A percentile compares a stretch with the other conserved stretches of the same genome.
Evolutionary conservation across 2,329 filamentous ascomycete genomes (phyloP).

Genomic region (Fusarium falciforme): DNA sequence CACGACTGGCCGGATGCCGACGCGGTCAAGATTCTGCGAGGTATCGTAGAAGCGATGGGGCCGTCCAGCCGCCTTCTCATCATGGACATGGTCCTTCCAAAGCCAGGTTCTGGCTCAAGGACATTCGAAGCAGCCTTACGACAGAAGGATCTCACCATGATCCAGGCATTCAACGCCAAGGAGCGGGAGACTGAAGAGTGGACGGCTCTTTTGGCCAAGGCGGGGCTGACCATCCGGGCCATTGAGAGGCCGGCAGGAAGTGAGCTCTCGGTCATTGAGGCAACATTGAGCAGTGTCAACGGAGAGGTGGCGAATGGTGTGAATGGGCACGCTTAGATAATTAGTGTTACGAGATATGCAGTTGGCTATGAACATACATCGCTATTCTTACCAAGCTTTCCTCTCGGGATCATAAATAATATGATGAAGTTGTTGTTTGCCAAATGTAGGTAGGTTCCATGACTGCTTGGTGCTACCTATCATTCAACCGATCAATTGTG

Average conservation of each 20-base stretch:
- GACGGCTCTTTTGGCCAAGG: conserved; percentile 6
- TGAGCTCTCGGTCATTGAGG: conserved; percentile 29
- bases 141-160: conserved; percentile 38
- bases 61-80: conserved; percentile 17
- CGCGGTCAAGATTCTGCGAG: conserved; percentile 45
- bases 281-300: not conserved
- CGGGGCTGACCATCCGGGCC: conserved; percentile 10
- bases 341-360: not conserved
- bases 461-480: not conserved
- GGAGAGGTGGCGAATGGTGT: not conserved
- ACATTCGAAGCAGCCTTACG: conserved; percentile 17
- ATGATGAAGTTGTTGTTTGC: not conserved
- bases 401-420: accelerated
- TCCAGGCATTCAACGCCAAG: conserved; percentile 31
- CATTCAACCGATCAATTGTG: not conserved
- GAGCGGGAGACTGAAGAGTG: conserved; percentile 29
- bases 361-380: not conserved
- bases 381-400: not conserved
- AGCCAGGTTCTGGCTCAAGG: conserved; percentile 13
- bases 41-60: conserved; percentile 13
- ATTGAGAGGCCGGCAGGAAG: conserved; percentile 27
- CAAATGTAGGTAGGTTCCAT: not conserved
- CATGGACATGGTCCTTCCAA: conserved; percentile 37
- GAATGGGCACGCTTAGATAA: not conserved
- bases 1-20: conserved; percentile 53